Base-by-base conservation (phyloP, 208 protist species). In the Acanthamoeba castellanii region DNA sequence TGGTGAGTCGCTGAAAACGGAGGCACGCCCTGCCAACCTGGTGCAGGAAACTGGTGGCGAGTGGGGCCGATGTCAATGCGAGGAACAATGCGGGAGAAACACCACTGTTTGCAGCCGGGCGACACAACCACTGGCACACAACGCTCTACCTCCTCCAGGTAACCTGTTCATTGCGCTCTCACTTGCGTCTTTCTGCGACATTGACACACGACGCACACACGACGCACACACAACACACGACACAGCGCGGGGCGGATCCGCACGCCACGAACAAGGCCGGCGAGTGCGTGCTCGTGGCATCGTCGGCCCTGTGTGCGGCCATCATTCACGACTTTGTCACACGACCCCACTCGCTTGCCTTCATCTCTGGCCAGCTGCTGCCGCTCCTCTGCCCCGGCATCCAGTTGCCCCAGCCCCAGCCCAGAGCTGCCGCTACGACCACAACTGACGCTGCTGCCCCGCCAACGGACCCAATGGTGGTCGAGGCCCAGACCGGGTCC, bases 281-380 rank as follows among this genome's bases (percentile, higher is more conserved):
- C 74, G 74, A 84, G 42, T 84, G 74, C 32, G 74, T 55, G 42
- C 74, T 84, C 14, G 4, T 50, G 30, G 45, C 74, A 25, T 45
- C 74, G 25, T 84, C 37, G 74, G 16, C 74, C 25, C 45, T 84
- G 25, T 84, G 22, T 22, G 74, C 74, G 18, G 74, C 74, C 27
- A 30, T 84, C 22, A 50, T 84, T 16, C 32, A 84, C 74, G 74
- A 84, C 74, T 84, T 84, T 84, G 74, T 84, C 45, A 22, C 37
- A 37, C 34, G 74, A 5, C 74, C 74, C 1, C 74, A 37, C 37
- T 55, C 74, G 22, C 74, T 84, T 5, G 22, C 6, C 37, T 84
- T 50, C 37, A 22, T 84, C 45, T 34, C 74, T 18, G 14, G 25
- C 37, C 50, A 0, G 8, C 74, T 84, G 70, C 27, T 78, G 37